Percentiles rank a stretch among this genome's conserved stretches.
These are phyloP conservation scores for Entomortierella parvispora DNA, from an alignment of 192 early-diverging fungal species.

Conservation along the genomic window DNA sequence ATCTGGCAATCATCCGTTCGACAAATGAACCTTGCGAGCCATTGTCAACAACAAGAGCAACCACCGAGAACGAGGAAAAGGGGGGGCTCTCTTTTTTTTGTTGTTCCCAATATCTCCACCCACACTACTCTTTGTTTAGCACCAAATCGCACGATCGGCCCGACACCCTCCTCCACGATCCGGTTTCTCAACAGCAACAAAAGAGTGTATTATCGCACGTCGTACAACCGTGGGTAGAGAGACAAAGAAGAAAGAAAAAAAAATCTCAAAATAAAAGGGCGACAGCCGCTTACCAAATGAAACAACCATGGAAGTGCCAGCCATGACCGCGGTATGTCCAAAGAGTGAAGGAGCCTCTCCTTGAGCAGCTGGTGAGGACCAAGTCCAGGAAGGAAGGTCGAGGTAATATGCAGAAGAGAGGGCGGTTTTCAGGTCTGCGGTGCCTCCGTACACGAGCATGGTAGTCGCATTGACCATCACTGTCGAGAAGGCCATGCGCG, in stretches of 20 bases:
- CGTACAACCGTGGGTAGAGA: background rate
- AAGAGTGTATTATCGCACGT: background rate
- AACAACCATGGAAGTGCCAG: conserved; percentile 37
- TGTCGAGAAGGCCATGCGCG: conserved; percentile 43
- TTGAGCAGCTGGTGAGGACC: conserved; percentile 28
- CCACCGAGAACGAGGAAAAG: too few relatives aligned
- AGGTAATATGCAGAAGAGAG: conserved; percentile 22
- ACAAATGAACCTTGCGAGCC: too few relatives aligned
- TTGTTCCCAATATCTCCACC: too few relatives aligned
- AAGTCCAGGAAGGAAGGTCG: conserved; percentile 44
- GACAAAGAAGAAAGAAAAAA: background rate
- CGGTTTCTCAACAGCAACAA: background rate
- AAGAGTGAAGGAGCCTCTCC: conserved; percentile 33
- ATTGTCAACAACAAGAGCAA: too few relatives aligned
- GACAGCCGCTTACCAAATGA: conserved; percentile 52
- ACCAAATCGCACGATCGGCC: too few relatives aligned
- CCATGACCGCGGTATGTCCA: conserved; percentile 44
- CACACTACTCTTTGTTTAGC: too few relatives aligned
- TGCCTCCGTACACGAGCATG: conserved; percentile 46
- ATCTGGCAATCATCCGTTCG: too few relatives aligned
- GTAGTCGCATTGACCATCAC: conserved; percentile 41
- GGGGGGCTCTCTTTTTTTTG: background rate
- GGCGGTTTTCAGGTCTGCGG: conserved; percentile 16
- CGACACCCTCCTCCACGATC: conserved; percentile 1
- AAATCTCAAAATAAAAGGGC: background rate